A percentile compares a stretch with the other conserved stretches of the same genome.
Conservation (phyloP, 176 grass and related monocot genomes). For the Rhipidocladum racemiflorum region DNA sequence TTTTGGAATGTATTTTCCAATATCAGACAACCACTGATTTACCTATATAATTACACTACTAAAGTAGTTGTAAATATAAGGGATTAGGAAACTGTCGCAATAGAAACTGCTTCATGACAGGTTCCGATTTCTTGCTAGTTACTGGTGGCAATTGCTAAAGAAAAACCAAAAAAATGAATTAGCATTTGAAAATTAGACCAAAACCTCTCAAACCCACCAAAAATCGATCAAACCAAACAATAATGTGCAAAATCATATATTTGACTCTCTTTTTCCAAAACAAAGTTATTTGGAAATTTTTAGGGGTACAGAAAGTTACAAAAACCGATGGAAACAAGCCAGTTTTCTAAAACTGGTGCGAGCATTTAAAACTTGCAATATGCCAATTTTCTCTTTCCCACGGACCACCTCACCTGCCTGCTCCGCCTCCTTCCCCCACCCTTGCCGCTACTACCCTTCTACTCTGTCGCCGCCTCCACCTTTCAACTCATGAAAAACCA, state of each 20-base stretch:
- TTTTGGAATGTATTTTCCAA: not conserved
- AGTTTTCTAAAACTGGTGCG: not conserved
- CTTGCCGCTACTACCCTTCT: not conserved
- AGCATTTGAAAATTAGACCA: not conserved
- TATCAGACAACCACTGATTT: not conserved
- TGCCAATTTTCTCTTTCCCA: not conserved
- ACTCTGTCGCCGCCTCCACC: not conserved
- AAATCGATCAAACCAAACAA: not conserved
- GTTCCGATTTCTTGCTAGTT: not conserved
- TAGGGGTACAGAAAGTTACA: not conserved
- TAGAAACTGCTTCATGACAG: not conserved
- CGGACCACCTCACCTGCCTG: not conserved
- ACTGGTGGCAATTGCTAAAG: accelerated
- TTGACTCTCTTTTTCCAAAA: not conserved
- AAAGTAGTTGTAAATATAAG: no score
- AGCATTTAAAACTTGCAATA: not conserved
- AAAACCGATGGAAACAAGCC: not conserved
- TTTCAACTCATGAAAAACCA: not conserved
- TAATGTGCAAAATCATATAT: not conserved
- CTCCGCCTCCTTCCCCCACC: not conserved
- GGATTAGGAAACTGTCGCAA: not conserved
- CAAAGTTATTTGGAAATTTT: not conserved
- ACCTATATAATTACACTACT: not conserved
- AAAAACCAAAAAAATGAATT: not conserved
- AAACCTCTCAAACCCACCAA: not conserved